Conservation (phyloP, 2,329 filamentous ascomycete species). For the Rhynchosporium graminicola region DNA sequence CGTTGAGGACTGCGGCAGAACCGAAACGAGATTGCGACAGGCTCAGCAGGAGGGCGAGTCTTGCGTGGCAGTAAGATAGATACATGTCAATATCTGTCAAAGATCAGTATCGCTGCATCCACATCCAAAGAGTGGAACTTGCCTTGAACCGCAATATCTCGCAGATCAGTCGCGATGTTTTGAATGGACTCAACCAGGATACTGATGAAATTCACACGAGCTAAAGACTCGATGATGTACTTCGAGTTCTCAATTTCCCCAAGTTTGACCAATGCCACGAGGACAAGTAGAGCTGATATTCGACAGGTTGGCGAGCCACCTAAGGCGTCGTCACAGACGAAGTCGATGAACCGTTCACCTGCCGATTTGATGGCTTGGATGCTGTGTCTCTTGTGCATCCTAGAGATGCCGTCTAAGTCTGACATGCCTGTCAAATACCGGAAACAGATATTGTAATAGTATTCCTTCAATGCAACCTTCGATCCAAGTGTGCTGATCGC, state of each 20-base stretch:
- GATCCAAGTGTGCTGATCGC: conserved; percentile 75
- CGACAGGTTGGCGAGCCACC: conserved; percentile 80
- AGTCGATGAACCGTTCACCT: conserved; percentile 79
- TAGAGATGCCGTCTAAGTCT: conserved; percentile 53
- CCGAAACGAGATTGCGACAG: conserved; percentile 83
- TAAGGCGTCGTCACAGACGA: conserved; percentile 91
- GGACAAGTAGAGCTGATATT: conserved; percentile 81
- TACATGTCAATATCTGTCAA: conserved; percentile 42
- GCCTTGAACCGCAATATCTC: conserved; percentile 58
- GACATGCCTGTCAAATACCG: conserved; percentile 75
- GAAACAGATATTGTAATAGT: conserved; percentile 91
- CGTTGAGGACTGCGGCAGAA: conserved; percentile 83
- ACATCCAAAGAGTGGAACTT: neutral
- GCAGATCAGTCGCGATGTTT: conserved; percentile 72
- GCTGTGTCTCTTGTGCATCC: conserved; percentile 50
- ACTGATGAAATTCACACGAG: conserved; percentile 85
- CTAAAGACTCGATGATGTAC: conserved; percentile 76
- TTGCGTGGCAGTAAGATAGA: conserved; percentile 60
- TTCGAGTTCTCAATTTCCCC: conserved; percentile 71
- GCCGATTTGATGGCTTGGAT: conserved; percentile 74
- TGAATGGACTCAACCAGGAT: conserved; percentile 88
- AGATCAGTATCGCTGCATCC: neutral
- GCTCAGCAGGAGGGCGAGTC: conserved; percentile 79
- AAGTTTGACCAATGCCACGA: conserved; percentile 75
- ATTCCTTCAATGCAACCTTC: conserved; percentile 71